Percentiles rank a stretch among this genome's conserved stretches.
These are phyloP conservation scores for Digitaria exilis DNA, from an alignment of 202 grass and related monocot genomes.

Conservation along the genomic window DNA sequence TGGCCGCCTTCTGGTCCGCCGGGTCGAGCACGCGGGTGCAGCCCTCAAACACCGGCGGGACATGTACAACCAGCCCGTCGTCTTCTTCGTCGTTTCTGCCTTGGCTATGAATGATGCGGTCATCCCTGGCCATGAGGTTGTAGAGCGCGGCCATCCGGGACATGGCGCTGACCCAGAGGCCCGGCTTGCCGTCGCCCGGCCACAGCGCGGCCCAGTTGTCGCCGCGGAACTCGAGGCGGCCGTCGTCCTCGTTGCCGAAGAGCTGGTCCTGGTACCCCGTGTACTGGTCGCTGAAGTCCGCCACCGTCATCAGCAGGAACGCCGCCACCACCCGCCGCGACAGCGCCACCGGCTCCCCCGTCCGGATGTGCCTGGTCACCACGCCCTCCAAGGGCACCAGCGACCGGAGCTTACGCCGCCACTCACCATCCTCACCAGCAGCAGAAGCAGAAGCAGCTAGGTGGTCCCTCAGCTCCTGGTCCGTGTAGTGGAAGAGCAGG, in stretches of 20 bases:
- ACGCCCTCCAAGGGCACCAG: conserved; percentile 64
- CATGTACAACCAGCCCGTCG: conserved; percentile 54
- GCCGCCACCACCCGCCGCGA: conserved; percentile 58
- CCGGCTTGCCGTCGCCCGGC: conserved; percentile 76
- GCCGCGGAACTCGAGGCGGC: conserved; percentile 60
- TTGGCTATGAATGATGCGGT: too few species aligned
- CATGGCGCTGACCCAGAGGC: conserved; percentile 66
- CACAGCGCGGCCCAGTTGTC: conserved; percentile 58
- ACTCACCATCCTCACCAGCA: conserved; percentile 32
- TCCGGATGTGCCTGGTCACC: conserved; percentile 69
- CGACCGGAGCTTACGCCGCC: conserved; percentile 61
- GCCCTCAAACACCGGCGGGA: conserved; percentile 64
- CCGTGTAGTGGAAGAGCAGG: conserved; percentile 66
- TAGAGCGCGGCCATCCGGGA: conserved; percentile 80
- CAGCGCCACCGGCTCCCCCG: conserved; percentile 63
- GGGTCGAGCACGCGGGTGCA: conserved; percentile 59
- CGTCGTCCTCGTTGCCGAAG: conserved; percentile 62
- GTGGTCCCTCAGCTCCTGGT: background rate
- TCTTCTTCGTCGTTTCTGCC: conserved; percentile 54
- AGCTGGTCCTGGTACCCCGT: conserved; percentile 74
- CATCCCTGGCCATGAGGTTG: too few species aligned
- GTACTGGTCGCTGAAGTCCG: conserved; percentile 84
- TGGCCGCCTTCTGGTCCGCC: conserved; percentile 52
- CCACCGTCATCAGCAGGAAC: conserved; percentile 84
- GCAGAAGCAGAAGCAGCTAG: too few species aligned